Percentiles rank a stretch among this genome's conserved stretches.
Conservation (phyloP, 352 stramenopile species). For the Globisporangium nagaii region DNA sequence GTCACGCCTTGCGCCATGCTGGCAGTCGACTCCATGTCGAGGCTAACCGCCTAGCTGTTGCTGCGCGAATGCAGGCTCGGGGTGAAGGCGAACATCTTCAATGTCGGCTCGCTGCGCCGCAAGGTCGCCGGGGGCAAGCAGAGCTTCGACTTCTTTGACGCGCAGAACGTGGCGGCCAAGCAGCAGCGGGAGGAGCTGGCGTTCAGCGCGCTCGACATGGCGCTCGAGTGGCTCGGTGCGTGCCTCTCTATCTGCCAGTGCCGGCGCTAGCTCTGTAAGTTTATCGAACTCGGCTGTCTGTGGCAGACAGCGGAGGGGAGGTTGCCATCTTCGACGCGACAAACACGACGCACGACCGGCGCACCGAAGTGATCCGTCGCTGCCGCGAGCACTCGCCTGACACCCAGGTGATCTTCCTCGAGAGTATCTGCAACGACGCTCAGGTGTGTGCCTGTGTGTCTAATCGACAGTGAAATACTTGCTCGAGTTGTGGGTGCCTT, state of each 20-base stretch:
- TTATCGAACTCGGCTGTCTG: too few relatives aligned
- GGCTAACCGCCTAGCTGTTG: too few relatives aligned
- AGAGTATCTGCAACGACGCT: slow-evolving; percentile 78
- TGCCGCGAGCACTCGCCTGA: slow-evolving; percentile 17
- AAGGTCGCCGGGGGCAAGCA: slow-evolving; percentile 55
- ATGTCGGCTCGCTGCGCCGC: slow-evolving; percentile 87
- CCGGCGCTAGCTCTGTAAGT: too few relatives aligned
- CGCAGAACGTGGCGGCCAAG: slow-evolving; percentile 57
- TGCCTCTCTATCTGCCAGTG: background rate
- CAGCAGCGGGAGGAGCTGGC: slow-evolving; percentile 62
- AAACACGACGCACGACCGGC: slow-evolving; percentile 54
- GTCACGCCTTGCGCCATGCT: too few relatives aligned
- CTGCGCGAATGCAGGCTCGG: slow-evolving; percentile 19
- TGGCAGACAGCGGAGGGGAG: slow-evolving; percentile 30
- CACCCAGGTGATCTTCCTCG: slow-evolving; percentile 70
- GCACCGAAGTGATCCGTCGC: slow-evolving; percentile 17
- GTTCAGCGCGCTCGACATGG: slow-evolving; percentile 34
- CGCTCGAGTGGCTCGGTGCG: slow-evolving; percentile 36
- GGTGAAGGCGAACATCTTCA: slow-evolving; percentile 77
- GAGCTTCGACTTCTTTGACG: slow-evolving; percentile 80
- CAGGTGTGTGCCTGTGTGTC: slow-evolving; percentile 8
- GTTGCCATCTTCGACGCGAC: slow-evolving; percentile 76
- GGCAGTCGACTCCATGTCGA: too few relatives aligned
- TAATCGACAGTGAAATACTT: too few relatives aligned
- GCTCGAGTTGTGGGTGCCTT: background rate